A percentile compares a stretch with the other conserved stretches of the same genome.
Evolutionary conservation across 2,329 filamentous ascomycete genomes (phyloP).

Genomic region (Allantophomopsis cytisporea): DNA sequence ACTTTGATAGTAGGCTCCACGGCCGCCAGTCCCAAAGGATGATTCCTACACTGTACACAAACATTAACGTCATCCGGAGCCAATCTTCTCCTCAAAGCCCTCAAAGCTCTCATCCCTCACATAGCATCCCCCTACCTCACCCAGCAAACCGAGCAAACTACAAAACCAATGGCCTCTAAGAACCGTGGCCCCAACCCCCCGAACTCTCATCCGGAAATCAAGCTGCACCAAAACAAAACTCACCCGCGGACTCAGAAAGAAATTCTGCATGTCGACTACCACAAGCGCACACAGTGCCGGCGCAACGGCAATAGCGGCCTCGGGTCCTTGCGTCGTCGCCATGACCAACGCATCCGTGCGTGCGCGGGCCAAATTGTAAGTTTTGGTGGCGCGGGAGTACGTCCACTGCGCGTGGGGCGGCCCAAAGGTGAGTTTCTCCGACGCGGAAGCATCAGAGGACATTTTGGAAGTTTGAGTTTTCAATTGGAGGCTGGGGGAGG

Average conservation of each 20-base stretch:
- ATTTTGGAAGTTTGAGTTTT: too few relatives aligned
- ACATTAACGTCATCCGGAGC: too few relatives aligned
- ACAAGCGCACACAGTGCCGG: constrained; percentile 29
- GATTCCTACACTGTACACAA: constrained; percentile 20
- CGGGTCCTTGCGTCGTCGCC: neutral
- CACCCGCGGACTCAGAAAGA: constrained; percentile 26
- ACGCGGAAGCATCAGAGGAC: too few relatives aligned
- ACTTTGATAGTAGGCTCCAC: constrained; percentile 25
- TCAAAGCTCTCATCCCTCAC: too few relatives aligned
- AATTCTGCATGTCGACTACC: constrained; percentile 39
- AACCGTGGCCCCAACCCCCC: too few relatives aligned
- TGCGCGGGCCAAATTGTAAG: neutral
- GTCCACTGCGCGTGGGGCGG: neutral
- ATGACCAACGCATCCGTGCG: neutral
- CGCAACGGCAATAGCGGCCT: constrained; percentile 15
- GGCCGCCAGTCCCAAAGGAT: constrained; percentile 25
- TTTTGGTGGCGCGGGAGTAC: neutral
- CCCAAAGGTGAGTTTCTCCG: neutral
- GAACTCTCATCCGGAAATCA: too few relatives aligned
- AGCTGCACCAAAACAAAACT: too few relatives aligned
- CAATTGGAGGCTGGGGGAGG: too few relatives aligned
- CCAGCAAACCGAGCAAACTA: too few relatives aligned
- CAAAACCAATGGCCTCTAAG: too few relatives aligned
- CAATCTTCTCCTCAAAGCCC: too few relatives aligned
- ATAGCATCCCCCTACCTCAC: too few relatives aligned